These are phyloP conservation scores for Boletus fagicola DNA, from an alignment of 768 basidiomycete genomes.

Conservation along the genomic window DNA sequence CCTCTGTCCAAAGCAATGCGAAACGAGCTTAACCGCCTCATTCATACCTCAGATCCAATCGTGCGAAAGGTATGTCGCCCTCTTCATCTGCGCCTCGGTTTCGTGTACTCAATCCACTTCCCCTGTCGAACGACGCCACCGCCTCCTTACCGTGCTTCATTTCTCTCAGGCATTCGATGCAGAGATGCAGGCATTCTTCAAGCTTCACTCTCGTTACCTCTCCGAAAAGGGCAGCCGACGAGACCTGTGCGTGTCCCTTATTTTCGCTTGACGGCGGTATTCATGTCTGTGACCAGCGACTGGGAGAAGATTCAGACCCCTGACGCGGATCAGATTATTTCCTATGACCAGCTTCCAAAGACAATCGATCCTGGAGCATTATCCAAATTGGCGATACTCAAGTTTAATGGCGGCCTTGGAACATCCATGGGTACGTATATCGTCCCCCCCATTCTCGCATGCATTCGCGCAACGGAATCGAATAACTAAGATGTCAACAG, in stretches of 20 bases:
- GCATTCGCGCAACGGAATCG: neutral
- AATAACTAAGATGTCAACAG: conserved; percentile 32
- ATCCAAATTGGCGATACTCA: conserved; percentile 92
- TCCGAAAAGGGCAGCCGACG: conserved; percentile 81
- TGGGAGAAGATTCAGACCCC: conserved; percentile 92
- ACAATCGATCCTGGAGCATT: conserved; percentile 62
- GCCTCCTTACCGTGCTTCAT: conserved; percentile 6
- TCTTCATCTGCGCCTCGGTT: conserved; percentile 34
- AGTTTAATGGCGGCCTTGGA: conserved; percentile 92
- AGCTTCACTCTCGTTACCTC: conserved; percentile 93
- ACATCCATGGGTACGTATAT: conserved; percentile 76
- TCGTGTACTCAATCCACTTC: conserved; percentile 33
- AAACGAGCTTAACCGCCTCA: conserved; percentile 67
- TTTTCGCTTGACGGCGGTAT: conserved; percentile 5
- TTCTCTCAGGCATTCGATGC: conserved; percentile 62
- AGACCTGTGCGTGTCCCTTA: conserved; percentile 64
- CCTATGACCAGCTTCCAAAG: conserved; percentile 70
- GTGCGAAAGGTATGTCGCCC: conserved; percentile 51
- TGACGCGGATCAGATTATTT: conserved; percentile 79
- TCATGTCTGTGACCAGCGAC: conserved; percentile 47
- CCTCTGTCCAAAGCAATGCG: conserved; percentile 51
- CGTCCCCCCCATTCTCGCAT: neutral
- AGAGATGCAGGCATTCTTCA: conserved; percentile 96
- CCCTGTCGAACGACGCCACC: conserved; percentile 15
- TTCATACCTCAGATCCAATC: conserved; percentile 53